Base-by-base conservation (phyloP, 78 protist genomes). In the Pelomyxa schiedti region DNA sequence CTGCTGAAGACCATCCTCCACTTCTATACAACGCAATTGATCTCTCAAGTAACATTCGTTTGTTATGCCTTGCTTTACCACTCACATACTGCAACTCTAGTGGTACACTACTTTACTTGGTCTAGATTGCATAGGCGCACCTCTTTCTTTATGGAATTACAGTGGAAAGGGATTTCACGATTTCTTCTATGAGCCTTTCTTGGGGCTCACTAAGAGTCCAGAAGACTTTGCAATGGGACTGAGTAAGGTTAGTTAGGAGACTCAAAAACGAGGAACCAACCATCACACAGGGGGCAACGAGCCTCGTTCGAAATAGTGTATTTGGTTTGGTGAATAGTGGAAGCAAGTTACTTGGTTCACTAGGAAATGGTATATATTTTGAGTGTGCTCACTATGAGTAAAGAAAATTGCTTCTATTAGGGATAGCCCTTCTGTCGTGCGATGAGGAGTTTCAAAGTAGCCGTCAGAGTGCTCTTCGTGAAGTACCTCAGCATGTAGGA, bases 131-230 rank as follows among this genome's bases (percentile, higher is more conserved):
- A 65, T 84, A 41, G 89, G 89, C 1, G 77, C 77, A 66, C 89
- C 89, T 8, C 75, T 79, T 39, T 5, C 77, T 24, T 53, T 86
- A 16, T 77, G 81, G 0, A 78, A 86, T 42, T 66, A 76, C 26
- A 39, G 78, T 0, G 79, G 88, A 30, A 76, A 72, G 42, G 90
- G 90, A 6, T 69, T 86, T 42, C 47, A 47, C 40, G 88, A 83
- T 42, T 86, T 86, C 74, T 86, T 86, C 80, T 75, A 74, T 38
- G 88, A 86, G 38, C 90, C 90, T 30, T 86, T 83, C 7, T 8
- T 78, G 52, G 88, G 88, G 41, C 29, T 86, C 0, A 76, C 69
- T 1, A 73, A 79, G 76, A 71, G 84, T 37, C 90, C 90, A 16
- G 79, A 86, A 52, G 88, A 71, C 39, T 86, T 86, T 78, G 90